Base-by-base conservation (phyloP, 805 yeast genomes). In the Candida stauntonica region DNA sequence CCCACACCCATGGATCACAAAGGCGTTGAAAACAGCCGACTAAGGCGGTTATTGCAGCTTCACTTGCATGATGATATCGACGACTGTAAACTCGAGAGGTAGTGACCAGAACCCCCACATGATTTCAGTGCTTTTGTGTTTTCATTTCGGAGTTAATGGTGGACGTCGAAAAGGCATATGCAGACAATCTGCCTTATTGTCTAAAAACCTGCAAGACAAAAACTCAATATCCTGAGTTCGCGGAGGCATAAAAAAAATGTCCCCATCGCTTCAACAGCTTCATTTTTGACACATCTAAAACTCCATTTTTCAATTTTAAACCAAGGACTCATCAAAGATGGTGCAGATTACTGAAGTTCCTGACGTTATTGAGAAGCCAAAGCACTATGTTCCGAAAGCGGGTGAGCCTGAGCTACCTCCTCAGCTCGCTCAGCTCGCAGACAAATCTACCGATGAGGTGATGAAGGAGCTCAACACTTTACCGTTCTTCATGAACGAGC, bases 401-500 rank as follows among this genome's bases (percentile, higher is more conserved):
- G 72, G 70, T 13, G 87, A 82, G 46, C 93, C 95, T 5, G 77
- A 62, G 5, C 61, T 86, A 32, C 95, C 95, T 1, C 95, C 95
- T 3, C 95, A 86, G 57, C 67, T 86, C n/a, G 67, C 81, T 0
- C 80, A 81, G 43, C 63, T 66, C 29, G 62, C 70, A 26, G 70
- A 75, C 39, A 84, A 84, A 53, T 63, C 86, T 2, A 69, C 83
- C 0, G 95, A 84, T 41, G 89, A 88, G 46, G 79, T 88, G 17
- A 68, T 86, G 65, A 64, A 67, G 14, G 95, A 87, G 49, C 64
- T 93, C 54, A 87, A 87, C 57, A 72, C 85, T 52, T 64, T 87
- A 58, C 99, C 99, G 7, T 84, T 93, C 51, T 93, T 93, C 68
- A 93, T 93, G 99, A 88, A 88, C 13, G 73, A 82, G 50, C 63